Evolutionary conservation across 106 monocot species (phyloP).

Genomic region (Dendrobium chrysotoxum): DNA sequence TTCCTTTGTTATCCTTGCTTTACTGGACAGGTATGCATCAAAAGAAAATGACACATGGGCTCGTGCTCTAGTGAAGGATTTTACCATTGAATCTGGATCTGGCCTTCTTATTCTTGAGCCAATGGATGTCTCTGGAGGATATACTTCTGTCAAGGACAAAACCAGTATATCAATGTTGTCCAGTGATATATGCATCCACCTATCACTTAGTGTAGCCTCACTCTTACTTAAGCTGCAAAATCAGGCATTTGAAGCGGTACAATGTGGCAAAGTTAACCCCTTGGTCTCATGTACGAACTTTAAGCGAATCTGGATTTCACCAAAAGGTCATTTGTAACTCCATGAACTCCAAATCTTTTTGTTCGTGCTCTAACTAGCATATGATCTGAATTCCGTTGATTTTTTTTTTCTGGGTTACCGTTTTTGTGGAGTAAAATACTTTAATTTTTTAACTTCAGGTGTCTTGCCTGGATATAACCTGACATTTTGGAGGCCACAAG

Average conservation of each 20-base stretch:
- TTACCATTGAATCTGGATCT: constrained; percentile 88
- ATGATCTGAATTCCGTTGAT: not conserved
- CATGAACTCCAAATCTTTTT: not conserved
- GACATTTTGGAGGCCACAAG: constrained; percentile 98
- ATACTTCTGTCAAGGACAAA: constrained; percentile 87
- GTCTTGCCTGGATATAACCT: constrained; percentile 50
- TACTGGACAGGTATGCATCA: constrained; percentile 66
- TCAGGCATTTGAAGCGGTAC: constrained; percentile 68
- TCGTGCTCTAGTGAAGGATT: constrained; percentile 71
- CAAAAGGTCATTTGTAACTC: constrained; percentile 46
- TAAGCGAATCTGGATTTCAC: constrained; percentile 70
- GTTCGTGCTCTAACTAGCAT: not conserved
- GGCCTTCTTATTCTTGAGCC: constrained; percentile 91
- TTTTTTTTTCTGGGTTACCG: not conserved
- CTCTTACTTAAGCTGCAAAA: constrained; percentile 79
- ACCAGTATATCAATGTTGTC: constrained; percentile 69
- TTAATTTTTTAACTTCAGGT: constrained; percentile 32
- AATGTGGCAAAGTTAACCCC: constrained; percentile 68
- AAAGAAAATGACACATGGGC: constrained; percentile 86
- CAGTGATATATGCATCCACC: constrained; percentile 72
- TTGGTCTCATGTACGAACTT: constrained; percentile 80
- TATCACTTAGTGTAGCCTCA: constrained; percentile 78
- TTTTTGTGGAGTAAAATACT: constrained; percentile 1
- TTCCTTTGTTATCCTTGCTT: not conserved
- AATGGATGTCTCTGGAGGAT: constrained; percentile 80